These are phyloP conservation scores for Penicillium herquei DNA, from an alignment of 495 filamentous ascomycete genomes.

Conservation along the genomic window DNA sequence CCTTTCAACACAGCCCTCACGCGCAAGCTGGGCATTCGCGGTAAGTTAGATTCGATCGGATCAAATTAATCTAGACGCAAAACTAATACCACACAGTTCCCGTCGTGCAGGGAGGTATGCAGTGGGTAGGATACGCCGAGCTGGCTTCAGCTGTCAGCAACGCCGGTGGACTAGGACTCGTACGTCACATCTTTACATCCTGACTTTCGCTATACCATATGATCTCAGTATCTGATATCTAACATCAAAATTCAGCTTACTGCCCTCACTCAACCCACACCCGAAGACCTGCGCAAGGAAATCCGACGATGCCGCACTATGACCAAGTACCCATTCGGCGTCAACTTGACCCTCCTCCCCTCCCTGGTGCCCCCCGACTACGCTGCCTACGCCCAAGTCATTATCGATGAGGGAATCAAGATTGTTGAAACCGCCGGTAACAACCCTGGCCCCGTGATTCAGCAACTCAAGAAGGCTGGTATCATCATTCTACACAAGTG, in stretches of 20 bases:
- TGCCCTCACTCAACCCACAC: slow-evolving; percentile 90
- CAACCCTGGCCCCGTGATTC: slow-evolving; percentile 86
- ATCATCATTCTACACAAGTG: slow-evolving; percentile 92
- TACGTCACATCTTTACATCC: slow-evolving; percentile 18
- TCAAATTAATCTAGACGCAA: not conserved
- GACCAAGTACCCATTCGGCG: slow-evolving; percentile 88
- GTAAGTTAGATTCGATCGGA: slow-evolving; percentile 43
- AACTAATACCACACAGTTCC: slow-evolving; percentile 60
- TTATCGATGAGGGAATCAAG: slow-evolving; percentile 89
- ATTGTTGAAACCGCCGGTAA: slow-evolving; percentile 98
- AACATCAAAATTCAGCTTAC: slow-evolving; percentile 54
- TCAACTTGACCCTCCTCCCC: slow-evolving; percentile 94
- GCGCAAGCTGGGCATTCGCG: slow-evolving; percentile 79
- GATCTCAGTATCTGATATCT: not conserved
- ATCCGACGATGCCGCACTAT: slow-evolving; percentile 82
- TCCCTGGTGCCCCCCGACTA: slow-evolving; percentile 89
- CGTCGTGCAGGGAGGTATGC: slow-evolving; percentile 98
- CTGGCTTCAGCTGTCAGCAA: slow-evolving; percentile 92
- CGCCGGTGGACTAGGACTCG: slow-evolving; percentile 89
- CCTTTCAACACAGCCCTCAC: slow-evolving; percentile 92
- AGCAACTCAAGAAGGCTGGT: slow-evolving; percentile 76
- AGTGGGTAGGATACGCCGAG: slow-evolving; percentile 87
- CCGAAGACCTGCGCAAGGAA: slow-evolving; percentile 90
- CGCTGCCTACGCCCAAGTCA: slow-evolving; percentile 83
- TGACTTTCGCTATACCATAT: not conserved